Evolutionary conservation across 495 filamentous ascomycete species (phyloP).

Genomic region (Penicillium bovifimosum): DNA sequence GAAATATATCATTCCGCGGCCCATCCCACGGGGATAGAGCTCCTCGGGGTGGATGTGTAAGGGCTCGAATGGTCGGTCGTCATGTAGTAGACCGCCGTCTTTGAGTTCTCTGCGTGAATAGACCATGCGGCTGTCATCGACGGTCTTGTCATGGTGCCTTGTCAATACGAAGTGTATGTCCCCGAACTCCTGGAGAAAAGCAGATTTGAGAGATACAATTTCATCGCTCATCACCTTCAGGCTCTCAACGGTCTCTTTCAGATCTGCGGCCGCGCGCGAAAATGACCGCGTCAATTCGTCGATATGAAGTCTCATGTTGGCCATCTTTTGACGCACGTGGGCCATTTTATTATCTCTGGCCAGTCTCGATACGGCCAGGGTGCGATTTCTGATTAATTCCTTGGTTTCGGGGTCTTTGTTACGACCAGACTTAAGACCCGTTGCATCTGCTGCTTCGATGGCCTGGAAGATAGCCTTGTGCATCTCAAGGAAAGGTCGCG

Average conservation of each 20-base stretch:
- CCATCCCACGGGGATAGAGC: constrained; percentile 44
- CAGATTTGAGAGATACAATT: constrained; percentile 10
- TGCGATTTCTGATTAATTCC: neutral
- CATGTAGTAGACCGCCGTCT: constrained; percentile 53
- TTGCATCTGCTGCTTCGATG: constrained; percentile 1
- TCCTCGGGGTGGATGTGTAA: constrained; percentile 47
- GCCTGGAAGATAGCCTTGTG: constrained; percentile 17
- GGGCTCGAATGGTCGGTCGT: constrained; percentile 57
- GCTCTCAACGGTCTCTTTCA: constrained; percentile 16
- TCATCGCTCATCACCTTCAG: constrained; percentile 30
- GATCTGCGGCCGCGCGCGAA: constrained; percentile 28
- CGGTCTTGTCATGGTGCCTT: constrained; percentile 1
- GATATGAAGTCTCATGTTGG: constrained; percentile 23
- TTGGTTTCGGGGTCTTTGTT: neutral
- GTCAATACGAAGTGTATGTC: constrained; percentile 20
- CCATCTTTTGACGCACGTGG: constrained; percentile 19
- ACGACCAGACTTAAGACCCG: neutral
- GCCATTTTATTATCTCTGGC: constrained; percentile 25
- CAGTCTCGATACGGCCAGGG: constrained; percentile 19
- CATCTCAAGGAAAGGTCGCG: constrained; percentile 12
- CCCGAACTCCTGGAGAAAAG: constrained; percentile 2
- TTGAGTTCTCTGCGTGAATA: constrained; percentile 19
- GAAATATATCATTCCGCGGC: constrained; percentile 31
- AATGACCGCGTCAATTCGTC: constrained; percentile 27
- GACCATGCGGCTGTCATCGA: constrained; percentile 24